phyloP scores from a whole-genome alignment of 306 rosid genomes.

The Gastrolobium bilobum region DNA sequence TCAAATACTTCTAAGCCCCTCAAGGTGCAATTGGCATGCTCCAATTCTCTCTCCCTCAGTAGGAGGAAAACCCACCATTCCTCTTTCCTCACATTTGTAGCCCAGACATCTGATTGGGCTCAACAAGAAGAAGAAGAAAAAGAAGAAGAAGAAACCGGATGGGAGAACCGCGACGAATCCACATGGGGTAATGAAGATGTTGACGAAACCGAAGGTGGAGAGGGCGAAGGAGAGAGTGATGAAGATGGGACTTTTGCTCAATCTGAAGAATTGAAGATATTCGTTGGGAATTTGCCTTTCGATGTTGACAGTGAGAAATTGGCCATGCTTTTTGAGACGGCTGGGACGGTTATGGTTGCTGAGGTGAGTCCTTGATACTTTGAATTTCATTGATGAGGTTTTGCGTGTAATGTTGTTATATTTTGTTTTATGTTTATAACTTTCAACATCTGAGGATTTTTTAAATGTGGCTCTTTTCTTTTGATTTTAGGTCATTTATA shows the following conservation, averaged over 20 bases:
- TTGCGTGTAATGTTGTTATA: neutral
- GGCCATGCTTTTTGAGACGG: constrained; percentile 79
- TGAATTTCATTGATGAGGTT: neutral
- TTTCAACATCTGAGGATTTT: neutral
- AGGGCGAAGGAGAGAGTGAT: constrained; percentile 43
- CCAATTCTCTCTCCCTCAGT: constrained; percentile 46
- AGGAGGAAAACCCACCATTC: constrained; percentile 54
- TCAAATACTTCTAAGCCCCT: constrained; percentile 57
- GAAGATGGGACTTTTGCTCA: constrained; percentile 61
- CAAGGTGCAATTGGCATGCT: constrained; percentile 56
- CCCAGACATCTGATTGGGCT: constrained; percentile 87
- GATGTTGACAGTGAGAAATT: constrained; percentile 79
- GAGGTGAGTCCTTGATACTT: constrained; percentile 64
- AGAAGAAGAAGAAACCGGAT: constrained; percentile 46
- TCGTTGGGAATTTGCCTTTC: constrained; percentile 89
- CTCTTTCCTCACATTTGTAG: constrained; percentile 63
- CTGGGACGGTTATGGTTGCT: constrained; percentile 85
- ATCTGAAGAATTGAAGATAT: constrained; percentile 80
- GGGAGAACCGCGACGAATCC: constrained; percentile 61
- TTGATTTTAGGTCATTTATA: constrained; percentile 80
- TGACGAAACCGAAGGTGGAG: constrained; percentile 45
- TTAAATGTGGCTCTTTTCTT: constrained; percentile 15
- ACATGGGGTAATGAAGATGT: constrained; percentile 59
- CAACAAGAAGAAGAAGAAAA: constrained; percentile 68
- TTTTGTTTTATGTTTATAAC: neutral